Conservation (phyloP, 2,329 filamentous ascomycete species). For the Cladosporium oxysporum region DNA sequence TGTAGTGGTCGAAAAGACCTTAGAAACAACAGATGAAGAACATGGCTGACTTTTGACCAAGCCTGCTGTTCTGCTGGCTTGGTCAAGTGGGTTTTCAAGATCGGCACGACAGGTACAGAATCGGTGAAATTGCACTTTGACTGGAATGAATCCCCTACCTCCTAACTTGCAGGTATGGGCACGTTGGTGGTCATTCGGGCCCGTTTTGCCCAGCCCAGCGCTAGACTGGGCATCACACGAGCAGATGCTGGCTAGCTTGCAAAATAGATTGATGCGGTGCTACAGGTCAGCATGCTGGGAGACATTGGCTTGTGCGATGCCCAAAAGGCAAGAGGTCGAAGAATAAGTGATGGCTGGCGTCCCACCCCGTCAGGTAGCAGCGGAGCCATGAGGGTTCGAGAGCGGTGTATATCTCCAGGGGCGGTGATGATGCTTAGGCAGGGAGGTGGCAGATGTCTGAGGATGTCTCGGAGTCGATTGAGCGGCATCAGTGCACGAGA, state of each 20-base stretch:
- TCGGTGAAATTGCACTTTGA: background rate
- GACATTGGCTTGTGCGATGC: conserved; percentile 8
- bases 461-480: background rate
- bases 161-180: background rate
- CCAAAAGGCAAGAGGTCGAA: background rate
- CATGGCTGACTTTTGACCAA: background rate
- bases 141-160: background rate
- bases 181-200: background rate
- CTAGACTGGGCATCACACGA: conserved; percentile 3
- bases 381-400: background rate
- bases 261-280: background rate
- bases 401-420: background rate
- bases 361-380: background rate
- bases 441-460: conserved; percentile 2
- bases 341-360: background rate
- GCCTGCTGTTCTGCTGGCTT: background rate
- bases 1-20: background rate
- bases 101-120: conserved; percentile 1
- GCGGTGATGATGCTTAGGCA: background rate
- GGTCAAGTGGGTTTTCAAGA: background rate
- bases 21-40: background rate
- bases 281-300: conserved; percentile 6
- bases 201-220: background rate
- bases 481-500: background rate
- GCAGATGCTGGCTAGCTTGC: conserved; percentile 1